Base-by-base conservation (phyloP, 2,329 filamentous ascomycete species). In the Lachnellula subtilissima region DNA sequence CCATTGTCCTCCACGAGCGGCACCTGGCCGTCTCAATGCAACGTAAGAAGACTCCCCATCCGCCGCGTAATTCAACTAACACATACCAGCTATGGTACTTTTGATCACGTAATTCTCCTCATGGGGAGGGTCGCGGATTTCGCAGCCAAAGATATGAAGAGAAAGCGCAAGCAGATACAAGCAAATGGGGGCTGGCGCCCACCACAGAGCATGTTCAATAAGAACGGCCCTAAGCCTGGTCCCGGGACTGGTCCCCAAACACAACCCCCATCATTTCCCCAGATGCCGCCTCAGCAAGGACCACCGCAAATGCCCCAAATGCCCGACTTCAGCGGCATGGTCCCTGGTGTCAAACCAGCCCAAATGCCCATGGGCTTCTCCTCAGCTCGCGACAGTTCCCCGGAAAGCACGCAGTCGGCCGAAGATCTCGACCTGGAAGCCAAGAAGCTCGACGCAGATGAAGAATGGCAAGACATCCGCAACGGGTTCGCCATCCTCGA, bases 1-100 rank as follows among this genome's bases (percentile, higher is more conserved):
- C n/a, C 87, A 93, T 66, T 96, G 91, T 67, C 89, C 90, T 40
- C 94, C 94, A 4, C 81, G 94, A 67, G 88, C 89, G 9, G 87
- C 88, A 0, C 78, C 96, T 45, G 91, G 90, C 17, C 85, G 82
- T 58, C 75, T 87, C 4, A 87, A 92, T 66, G 88, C 90, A 9
- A 82, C 83, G 83, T 86, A 73, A 75, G 82, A 72, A 9, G 9
- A 7, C 4, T 35, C 15, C 35, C 9, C 23, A 28, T 12, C 5
- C 17, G 5, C n/a, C 2, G 19, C 23, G 36, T 2, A 36, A 25
- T 7, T 15, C 52, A 43, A 25, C 60, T 66, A 73, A 61, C 35
- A 14, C n/a, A 9, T 15, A 32, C 15, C 53, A 86, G 93, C 23
- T 95, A 93, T 66, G 94, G 91, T 40, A 91, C 91, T 0, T 91